Evolutionary conservation across 2,329 filamentous ascomycete species (phyloP), one percentile per base, ranked within the genome.

Genomic region (Plectosphaerella cucumerina): DNA sequence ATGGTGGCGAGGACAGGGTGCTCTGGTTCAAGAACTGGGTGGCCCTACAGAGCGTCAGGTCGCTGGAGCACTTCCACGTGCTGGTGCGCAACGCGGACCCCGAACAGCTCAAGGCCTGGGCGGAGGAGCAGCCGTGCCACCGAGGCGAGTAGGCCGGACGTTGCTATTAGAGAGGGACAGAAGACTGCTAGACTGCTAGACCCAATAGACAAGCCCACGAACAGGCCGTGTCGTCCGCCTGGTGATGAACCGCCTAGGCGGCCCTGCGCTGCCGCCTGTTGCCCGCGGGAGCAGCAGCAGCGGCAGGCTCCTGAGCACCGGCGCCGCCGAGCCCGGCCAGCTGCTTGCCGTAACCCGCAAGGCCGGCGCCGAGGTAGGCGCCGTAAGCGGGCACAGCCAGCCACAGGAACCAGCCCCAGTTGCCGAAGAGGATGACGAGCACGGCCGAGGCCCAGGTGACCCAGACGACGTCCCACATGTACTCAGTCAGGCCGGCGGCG

Each of bases 11-110:
- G 51, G 69, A 75, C 6, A 72, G 70, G 46, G 81, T 86, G 43
- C 65, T 91, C 54, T 97, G 91, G 90, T 97, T 97, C 72, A 95
- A 93, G 78, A 97, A 97, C 61, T 96, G 91, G 91, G 85, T 84
- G 53, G 84, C 85, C 22, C 71, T 97, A 64, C 95, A 97, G 74
- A 95, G 89, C 60, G 87, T 97, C 41, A 83, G 92, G 60, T 81
- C 88, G 3, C 75, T 97, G 44, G 92, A 96, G 72, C 93, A 97
- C 66, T 86, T 97, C 62, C 93, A 97, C 68, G 84, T 97, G 33
- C 64, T 87, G 60, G 80, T 86, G 47, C 77, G 70, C 49, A 73
- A 80, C 59, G 80, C 75, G 21, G 74, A 74, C 44, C 71, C 76
- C 26, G 75, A 75, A 23, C 64, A 77, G 52, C 55, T 86, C 52